These are phyloP conservation scores for Cladophialophora exuberans DNA, from an alignment of 2,329 filamentous ascomycete species.

Conservation along the genomic window DNA sequence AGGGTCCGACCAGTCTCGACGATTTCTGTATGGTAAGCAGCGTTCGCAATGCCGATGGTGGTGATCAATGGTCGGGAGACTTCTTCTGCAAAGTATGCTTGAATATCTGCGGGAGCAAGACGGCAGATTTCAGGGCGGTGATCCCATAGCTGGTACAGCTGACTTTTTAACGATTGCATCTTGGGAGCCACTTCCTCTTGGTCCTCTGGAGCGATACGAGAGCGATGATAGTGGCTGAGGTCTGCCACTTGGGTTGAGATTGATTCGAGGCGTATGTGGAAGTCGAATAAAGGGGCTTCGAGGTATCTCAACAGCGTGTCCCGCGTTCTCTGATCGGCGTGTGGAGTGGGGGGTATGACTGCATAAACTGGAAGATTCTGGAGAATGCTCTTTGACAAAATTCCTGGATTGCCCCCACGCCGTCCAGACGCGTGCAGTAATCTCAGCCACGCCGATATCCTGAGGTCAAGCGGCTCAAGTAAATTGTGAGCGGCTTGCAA, in stretches of 20 bases:
- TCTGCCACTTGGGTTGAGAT: constrained; percentile 13
- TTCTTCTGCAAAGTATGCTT: background rate
- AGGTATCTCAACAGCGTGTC: background rate
- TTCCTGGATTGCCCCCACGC: constrained; percentile 8
- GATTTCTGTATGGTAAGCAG: constrained; percentile 10
- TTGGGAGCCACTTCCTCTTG: constrained; percentile 14
- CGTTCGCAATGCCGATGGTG: constrained; percentile 3
- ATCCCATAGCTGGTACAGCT: constrained; percentile 8
- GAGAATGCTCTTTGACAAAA: constrained; percentile 10
- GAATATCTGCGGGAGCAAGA: background rate
- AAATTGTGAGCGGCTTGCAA: background rate
- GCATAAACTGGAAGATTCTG: background rate
- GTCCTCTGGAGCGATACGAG: constrained; percentile 5
- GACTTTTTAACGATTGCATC: background rate
- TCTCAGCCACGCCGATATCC: constrained; percentile 14
- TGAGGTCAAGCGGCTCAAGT: background rate
- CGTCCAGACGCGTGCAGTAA: constrained; percentile 8
- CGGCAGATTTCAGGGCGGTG: background rate
- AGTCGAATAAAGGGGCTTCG: constrained; percentile 3
- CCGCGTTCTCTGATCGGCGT: background rate
- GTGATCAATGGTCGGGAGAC: constrained; percentile 11
- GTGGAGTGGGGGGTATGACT: background rate
- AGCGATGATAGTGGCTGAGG: constrained; percentile 18
- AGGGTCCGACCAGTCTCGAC: constrained; percentile 15
- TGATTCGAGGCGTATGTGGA: constrained; percentile 7